Evolutionary conservation across 129 eudicot species (phyloP).

Genomic region (Helichrysum umbraculigerum): DNA sequence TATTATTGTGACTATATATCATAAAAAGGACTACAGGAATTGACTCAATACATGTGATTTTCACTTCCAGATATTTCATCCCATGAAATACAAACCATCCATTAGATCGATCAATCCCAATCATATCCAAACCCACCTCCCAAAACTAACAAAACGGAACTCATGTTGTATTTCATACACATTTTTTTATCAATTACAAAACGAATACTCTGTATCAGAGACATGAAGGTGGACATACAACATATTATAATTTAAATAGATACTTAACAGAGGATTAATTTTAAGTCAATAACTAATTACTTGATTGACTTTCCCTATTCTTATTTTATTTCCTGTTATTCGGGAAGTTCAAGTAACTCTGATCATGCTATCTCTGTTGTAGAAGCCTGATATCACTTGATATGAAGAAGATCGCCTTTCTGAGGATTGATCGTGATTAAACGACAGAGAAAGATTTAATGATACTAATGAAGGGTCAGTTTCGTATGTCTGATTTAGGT

Average conservation of each 20-base stretch:
- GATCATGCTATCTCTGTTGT: conserved; percentile 37
- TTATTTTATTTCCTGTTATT: conserved; percentile 9
- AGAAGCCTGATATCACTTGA: conserved; percentile 31
- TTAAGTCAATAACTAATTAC: conserved; percentile 42
- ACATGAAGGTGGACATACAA: conserved; percentile 20
- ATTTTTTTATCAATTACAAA: conserved; percentile 13
- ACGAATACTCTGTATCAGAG: conserved; percentile 11
- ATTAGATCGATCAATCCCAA: conserved; percentile 31
- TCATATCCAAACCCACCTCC: conserved; percentile 16
- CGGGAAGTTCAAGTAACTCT: conserved; percentile 34
- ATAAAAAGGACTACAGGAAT: conserved; percentile 7
- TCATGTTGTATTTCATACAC: conserved; percentile 18
- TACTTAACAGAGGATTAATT: conserved; percentile 29
- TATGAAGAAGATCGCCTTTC: conserved; percentile 10
- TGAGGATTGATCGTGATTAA: conserved; percentile 27
- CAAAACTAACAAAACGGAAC: conserved; percentile 24
- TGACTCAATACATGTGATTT: conserved; percentile 27
- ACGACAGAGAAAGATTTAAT: conserved; percentile 38
- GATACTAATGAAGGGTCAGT: conserved; percentile 28
- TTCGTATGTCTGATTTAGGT: conserved; percentile 30
- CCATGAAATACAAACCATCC: conserved; percentile 28
- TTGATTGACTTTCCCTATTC: conserved; percentile 32
- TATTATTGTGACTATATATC: neutral
- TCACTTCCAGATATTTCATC: conserved; percentile 20
- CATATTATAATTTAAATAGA: conserved; percentile 4